A percentile compares a stretch with the other conserved stretches of the same genome.
Conservation (phyloP, 345 rosid genomes). For the Barbarea vulgaris region DNA sequence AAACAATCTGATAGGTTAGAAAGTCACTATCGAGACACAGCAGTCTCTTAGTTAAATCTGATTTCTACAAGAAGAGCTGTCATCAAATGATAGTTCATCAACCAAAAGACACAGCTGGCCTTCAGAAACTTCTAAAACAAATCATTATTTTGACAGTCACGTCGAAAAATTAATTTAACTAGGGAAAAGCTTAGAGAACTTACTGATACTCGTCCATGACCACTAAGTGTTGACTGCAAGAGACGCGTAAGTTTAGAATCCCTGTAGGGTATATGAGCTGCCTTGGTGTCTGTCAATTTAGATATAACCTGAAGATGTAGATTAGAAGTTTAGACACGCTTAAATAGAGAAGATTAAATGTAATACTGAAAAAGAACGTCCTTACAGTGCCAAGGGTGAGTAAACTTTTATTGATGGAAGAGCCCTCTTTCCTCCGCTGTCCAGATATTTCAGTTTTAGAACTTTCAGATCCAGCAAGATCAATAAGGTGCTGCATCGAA, state of each 20-base stretch:
- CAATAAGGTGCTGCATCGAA: slow-evolving; percentile 83
- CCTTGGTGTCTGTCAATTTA: slow-evolving; percentile 94
- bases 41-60: slow-evolving; percentile 4
- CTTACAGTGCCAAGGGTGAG: slow-evolving; percentile 99
- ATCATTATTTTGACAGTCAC: slow-evolving; percentile 11
- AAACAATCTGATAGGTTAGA: slow-evolving; percentile 20
- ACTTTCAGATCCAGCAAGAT: slow-evolving; percentile 99
- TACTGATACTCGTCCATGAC: slow-evolving; percentile 99
- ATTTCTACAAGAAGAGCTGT: slow-evolving; percentile 12
- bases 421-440: slow-evolving; percentile 94
- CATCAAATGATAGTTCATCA: slow-evolving; percentile 21
- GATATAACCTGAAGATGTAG: slow-evolving; percentile 79
- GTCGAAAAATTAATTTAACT: neutral
- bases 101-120: neutral
- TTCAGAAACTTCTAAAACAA: slow-evolving; percentile 15
- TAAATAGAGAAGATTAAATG: neutral
- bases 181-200: slow-evolving; percentile 37
- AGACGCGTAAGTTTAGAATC: slow-evolving; percentile 99
- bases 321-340: slow-evolving; percentile 20
- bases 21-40: slow-evolving; percentile 14
- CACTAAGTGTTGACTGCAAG: slow-evolving; percentile 93
- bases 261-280: slow-evolving; percentile 98
- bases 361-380: slow-evolving; percentile 30
- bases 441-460: slow-evolving; percentile 98
- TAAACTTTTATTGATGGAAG: slow-evolving; percentile 98